Evolutionary conservation across 306 rosid species (phyloP).

Genomic region (Cicer chorassanicum): DNA sequence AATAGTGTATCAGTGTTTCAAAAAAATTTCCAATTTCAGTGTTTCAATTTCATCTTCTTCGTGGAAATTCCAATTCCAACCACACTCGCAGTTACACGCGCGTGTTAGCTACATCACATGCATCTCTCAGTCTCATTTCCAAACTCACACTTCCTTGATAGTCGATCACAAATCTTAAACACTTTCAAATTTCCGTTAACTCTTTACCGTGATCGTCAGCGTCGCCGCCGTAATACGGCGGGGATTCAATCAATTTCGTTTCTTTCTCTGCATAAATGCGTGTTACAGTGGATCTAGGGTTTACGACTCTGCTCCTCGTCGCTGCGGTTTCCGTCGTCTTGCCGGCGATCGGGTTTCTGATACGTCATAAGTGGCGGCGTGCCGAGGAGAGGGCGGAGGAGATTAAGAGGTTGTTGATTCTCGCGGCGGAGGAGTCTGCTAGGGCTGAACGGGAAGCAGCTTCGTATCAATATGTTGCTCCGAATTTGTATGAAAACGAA

Average conservation of each 20-base stretch:
- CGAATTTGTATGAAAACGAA: slow-evolving; percentile 37
- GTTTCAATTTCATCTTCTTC: slow-evolving; percentile 8
- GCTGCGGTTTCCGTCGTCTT: slow-evolving; percentile 44
- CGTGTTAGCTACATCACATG: slow-evolving; percentile 39
- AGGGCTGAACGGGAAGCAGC: slow-evolving; percentile 77
- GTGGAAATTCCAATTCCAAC: not conserved
- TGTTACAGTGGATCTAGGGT: slow-evolving; percentile 76
- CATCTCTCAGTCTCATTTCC: slow-evolving; percentile 40
- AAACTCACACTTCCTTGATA: not conserved
- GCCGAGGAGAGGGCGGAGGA: slow-evolving; percentile 72
- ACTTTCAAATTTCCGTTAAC: not conserved
- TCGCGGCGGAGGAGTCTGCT: slow-evolving; percentile 74
- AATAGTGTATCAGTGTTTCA: not conserved
- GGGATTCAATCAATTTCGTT: slow-evolving; percentile 39
- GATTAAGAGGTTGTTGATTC: slow-evolving; percentile 65
- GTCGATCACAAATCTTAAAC: slow-evolving; percentile 27
- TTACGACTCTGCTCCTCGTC: slow-evolving; percentile 57
- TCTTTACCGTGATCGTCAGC: slow-evolving; percentile 44
- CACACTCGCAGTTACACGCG: not conserved
- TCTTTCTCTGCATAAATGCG: slow-evolving; percentile 70
- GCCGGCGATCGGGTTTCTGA: slow-evolving; percentile 54
- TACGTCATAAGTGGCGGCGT: slow-evolving; percentile 59
- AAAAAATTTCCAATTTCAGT: not conserved
- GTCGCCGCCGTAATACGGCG: slow-evolving; percentile 51
- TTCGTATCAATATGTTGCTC: slow-evolving; percentile 41